Evolutionary conservation across 129 eudicot species (phyloP), one percentile per base, ranked within the genome.

Genomic region (Chrysanthemum makinoi): DNA sequence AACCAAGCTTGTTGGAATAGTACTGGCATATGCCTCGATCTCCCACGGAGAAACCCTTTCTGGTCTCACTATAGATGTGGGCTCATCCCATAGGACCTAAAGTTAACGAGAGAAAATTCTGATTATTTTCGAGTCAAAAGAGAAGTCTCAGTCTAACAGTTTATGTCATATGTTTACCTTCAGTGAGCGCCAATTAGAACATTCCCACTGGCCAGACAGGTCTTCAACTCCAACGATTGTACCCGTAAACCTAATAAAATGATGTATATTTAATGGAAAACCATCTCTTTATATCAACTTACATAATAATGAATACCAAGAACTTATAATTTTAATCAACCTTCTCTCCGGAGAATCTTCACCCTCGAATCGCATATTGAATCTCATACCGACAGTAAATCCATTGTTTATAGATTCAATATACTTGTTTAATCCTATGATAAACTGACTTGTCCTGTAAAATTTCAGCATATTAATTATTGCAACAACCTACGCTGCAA

Each of bases 81-180:
- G 82, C 72, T 91, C 97, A 80, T 87, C 95, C 97, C 97, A 91
- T 59, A 83, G 95, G 79, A 91, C 97, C 97, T 90, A 79, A 19
- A 65, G 53, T 62, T 77, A 20, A 53, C 62, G 10, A 55, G 65
- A 20, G 51, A 55, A 39, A 20, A 19, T 53, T 65, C 22, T 52
- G 19, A 67, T 39, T 18, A 20, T 35, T 56, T 68, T 49, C 1
- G 35, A 62, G 70, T 50, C 69, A 62, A 73, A 62, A 43, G 16
- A 7, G 52, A 35, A 30, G 52, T 18, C 53, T 73, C 64, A 30
- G 70, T 63, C 26, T 57, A 18, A 57, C 22, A 11, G 6, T 6
- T 55, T n/a, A 19, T 55, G 65, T 56, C 75, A 70, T 13, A 26
- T 20, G 59, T 52, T 28, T 47, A 90, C 97, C 89, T 83, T 91